These are phyloP conservation scores for Argentina anserina DNA, from an alignment of 306 rosid species.

Conservation along the genomic window DNA sequence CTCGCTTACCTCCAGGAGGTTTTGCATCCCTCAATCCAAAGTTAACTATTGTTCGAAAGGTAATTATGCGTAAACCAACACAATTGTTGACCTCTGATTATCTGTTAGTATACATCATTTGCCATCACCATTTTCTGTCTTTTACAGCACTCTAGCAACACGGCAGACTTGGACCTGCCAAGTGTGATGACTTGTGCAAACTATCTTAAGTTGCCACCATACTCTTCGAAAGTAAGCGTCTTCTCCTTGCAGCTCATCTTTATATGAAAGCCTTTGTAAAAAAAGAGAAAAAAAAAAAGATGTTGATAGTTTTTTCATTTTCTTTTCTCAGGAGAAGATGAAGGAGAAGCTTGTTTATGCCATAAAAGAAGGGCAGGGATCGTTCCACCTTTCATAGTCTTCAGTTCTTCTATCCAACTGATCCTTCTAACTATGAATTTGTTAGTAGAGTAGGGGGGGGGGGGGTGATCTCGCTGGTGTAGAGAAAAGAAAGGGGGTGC, in stretches of 20 bases:
- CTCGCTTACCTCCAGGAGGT: conserved; percentile 95
- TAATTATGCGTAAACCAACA: conserved; percentile 9
- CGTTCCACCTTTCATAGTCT: conserved; percentile 88
- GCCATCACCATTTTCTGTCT: conserved; percentile 11
- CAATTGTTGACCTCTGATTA: background rate
- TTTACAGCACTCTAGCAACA: conserved; percentile 69
- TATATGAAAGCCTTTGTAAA: background rate
- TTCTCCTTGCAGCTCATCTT: conserved; percentile 13
- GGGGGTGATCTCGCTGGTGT: conserved; percentile 31
- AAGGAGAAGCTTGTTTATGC: conserved; percentile 88
- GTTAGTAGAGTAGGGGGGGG: conserved; percentile 51
- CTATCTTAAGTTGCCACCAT: conserved; percentile 94
- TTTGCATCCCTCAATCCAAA: conserved; percentile 94
- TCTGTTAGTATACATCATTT: background rate
- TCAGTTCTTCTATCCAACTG: conserved; percentile 14
- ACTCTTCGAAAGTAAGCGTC: conserved; percentile 70
- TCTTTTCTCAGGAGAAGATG: conserved; percentile 72
- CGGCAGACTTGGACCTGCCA: conserved; percentile 74
- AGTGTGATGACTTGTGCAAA: conserved; percentile 99
- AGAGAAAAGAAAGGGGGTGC: conserved; percentile 37
- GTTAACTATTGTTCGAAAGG: conserved; percentile 94
- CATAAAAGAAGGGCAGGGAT: conserved; percentile 93
- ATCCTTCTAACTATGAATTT: conserved; percentile 40
- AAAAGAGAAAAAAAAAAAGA: too few relatives aligned
- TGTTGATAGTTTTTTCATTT: too few relatives aligned